Conservation (phyloP, 192 early-diverging fungal species). For the Physocladia obscura region DNA sequence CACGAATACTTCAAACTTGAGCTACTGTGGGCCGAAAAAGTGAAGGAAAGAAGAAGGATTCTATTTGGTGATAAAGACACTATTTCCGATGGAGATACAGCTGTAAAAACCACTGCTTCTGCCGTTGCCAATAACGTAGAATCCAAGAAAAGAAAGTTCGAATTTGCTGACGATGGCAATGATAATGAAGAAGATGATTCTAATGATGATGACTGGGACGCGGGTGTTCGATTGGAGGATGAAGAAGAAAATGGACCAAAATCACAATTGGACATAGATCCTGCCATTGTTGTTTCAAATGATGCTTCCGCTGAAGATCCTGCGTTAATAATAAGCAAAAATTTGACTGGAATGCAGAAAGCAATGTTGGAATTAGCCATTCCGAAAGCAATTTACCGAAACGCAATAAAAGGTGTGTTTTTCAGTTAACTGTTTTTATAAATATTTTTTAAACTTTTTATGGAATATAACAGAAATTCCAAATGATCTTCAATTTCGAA, state of each 20-base stretch:
- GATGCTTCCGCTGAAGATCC: constrained; percentile 44
- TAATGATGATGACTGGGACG: background rate
- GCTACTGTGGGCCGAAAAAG: constrained; percentile 81
- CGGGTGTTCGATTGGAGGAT: constrained; percentile 16
- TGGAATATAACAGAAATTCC: constrained; percentile 55
- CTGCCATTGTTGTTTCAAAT: constrained; percentile 27
- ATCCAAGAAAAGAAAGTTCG: constrained; percentile 12
- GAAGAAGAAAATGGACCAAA: constrained; percentile 50
- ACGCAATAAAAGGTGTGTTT: constrained; percentile 69
- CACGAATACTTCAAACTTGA: constrained; percentile 93
- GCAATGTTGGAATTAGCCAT: constrained; percentile 65
- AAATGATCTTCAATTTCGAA: constrained; percentile 70
- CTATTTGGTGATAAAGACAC: constrained; percentile 67
- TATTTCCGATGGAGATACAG: constrained; percentile 22
- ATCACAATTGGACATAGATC: constrained; percentile 48
- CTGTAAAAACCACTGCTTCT: constrained; percentile 27
- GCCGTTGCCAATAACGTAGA: constrained; percentile 37
- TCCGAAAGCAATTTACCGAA: constrained; percentile 71
- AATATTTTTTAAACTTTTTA: background rate
- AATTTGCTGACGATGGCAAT: constrained; percentile 39
- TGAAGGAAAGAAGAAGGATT: constrained; percentile 75
- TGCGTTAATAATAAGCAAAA: constrained; percentile 37
- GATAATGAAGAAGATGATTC: constrained; percentile 26
- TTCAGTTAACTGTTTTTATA: background rate
- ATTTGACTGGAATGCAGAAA: constrained; percentile 47